Evolutionary conservation across 345 rosid species (phyloP), one percentile per base, ranked within the genome.

Genomic region (Arabis hirsuta): DNA sequence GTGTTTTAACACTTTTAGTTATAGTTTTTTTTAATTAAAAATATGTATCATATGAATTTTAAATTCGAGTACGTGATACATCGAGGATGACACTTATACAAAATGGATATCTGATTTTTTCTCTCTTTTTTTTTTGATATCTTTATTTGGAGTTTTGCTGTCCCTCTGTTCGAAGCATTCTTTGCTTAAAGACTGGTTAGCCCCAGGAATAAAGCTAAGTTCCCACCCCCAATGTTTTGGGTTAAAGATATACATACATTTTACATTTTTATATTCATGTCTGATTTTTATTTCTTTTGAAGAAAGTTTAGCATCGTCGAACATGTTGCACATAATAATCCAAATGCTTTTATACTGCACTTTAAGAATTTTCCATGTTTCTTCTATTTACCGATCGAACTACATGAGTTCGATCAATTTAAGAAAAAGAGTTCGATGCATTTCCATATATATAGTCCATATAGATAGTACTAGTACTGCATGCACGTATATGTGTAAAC

Each of bases 141-240:
- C 11, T 38, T 24, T 34, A 14, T 71, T 38, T 38, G 51, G 58
- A 71, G 81, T 82, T 79, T 72, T 70, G 79, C 20, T 82, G 88
- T 83, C 87, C 79, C 86, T 85, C 74, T 26, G 72, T 78, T 74
- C 82, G 86, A 82, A 83, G 83, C 88, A 85, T 89, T 84, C 89
- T 79, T 89, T 87, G 90, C 84, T 80, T 87, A 85, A 87, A 86
- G 88, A 79, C 72, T 74, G 77, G 88, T 80, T 81, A 82, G 82
- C 62, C 81, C 81, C 82, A 78, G 81, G 91, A 87, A 86, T 84
- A 87, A 88, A 88, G 91, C 47, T 29, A 79, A 50, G 73, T 69
- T 75, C 74, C 70, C 74, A 62, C 53, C 65, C 72, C 74, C 74
- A 62, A 67, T 45, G 78, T 75, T 60, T 75, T 75, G 79, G 74